Base-by-base conservation (phyloP, 1,139 yeast genomes). In the Kodamaea anthophila region DNA sequence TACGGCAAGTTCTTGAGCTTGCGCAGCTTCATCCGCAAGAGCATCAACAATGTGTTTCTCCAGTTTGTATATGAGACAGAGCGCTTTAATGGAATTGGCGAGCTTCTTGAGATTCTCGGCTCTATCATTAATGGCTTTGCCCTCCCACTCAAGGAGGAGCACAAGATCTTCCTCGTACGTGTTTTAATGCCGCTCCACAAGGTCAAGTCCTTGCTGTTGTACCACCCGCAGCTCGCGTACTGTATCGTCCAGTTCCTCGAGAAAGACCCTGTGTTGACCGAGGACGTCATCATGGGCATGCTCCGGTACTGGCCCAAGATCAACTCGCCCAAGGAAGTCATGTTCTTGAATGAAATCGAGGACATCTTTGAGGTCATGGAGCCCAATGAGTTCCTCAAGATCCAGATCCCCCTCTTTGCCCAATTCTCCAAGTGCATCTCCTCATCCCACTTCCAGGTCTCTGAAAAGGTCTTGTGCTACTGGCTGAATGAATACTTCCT, bases 121-220 rank as follows among this genome's bases (percentile, higher is more conserved):
- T 82, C 94, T 14, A 93, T 91, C 47, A 91, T 93, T 49, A 91
- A 91, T 57, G 99, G 99, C 12, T 91, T 91, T 66, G 99, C 99
- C 5, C 67, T 91, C 41, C 99, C 99, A 3, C 70, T 91, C 46
- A 91, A 91, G 54, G 97, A 88, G 49, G 99, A 91, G 56, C 99
- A 91, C 60, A 91, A 91, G 58, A 77, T 85, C 10, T 91, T 93
- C 48, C 63, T 91, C 42, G 78, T 86, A 18, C 71, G 96, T 36
- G 88, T 88, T n/a, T 70, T 91, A 47, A 69, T 91, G 21, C 99
- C 99, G 15, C 64, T 91, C 53, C 99, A 91, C 58, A 91, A 93
- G 55, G 94, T 86, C 9, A 80, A 88, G 50, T 76, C 94, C 33
- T 65, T 91, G 37, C 80, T 94, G 9, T 64, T 88, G 40, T 91